A percentile compares a stretch with the other conserved stretches of the same genome.
Conservation (phyloP, 2,329 filamentous ascomycete species). For the Pleochaeta shiraiana region DNA sequence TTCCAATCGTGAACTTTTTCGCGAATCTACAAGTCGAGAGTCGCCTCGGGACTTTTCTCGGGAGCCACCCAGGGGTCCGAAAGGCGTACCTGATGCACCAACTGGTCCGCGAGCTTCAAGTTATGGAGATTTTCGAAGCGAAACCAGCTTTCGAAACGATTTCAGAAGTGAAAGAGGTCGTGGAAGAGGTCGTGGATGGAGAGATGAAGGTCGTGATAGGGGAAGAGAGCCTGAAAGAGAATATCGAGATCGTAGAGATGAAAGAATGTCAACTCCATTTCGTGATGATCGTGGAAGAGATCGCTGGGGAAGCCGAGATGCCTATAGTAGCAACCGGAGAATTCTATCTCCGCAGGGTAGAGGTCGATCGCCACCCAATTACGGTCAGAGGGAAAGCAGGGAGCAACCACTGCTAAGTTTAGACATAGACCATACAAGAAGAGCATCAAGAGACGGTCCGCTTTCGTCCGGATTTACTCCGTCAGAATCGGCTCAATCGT, state of each 20-base stretch:
- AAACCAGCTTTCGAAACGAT: constrained; percentile 27
- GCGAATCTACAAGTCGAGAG: constrained; percentile 23
- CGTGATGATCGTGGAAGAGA: constrained; percentile 28
- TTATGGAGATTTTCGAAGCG: constrained; percentile 26
- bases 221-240: constrained; percentile 24
- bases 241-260: constrained; percentile 31
- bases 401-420: constrained; percentile 26
- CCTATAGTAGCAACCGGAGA: constrained; percentile 30
- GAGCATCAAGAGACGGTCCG: constrained; percentile 51
- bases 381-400: constrained; percentile 28
- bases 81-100: constrained; percentile 44
- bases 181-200: constrained; percentile 19
- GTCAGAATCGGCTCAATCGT: constrained; percentile 33
- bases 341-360: constrained; percentile 38
- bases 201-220: constrained; percentile 41
- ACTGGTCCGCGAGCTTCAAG: constrained; percentile 47
- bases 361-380: constrained; percentile 43
- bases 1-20: constrained; percentile 33
- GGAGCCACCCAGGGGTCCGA: constrained; percentile 48
- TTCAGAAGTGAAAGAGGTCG: constrained; percentile 33
- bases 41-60: constrained; percentile 18
- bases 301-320: constrained; percentile 9
- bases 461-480: constrained; percentile 48
- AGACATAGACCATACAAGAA: constrained; percentile 43
- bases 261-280: constrained; percentile 25